Evolutionary conservation across 176 grass and related monocot species (phyloP), one percentile per base, ranked within the genome.

Genomic region (Oryza longistaminata): DNA sequence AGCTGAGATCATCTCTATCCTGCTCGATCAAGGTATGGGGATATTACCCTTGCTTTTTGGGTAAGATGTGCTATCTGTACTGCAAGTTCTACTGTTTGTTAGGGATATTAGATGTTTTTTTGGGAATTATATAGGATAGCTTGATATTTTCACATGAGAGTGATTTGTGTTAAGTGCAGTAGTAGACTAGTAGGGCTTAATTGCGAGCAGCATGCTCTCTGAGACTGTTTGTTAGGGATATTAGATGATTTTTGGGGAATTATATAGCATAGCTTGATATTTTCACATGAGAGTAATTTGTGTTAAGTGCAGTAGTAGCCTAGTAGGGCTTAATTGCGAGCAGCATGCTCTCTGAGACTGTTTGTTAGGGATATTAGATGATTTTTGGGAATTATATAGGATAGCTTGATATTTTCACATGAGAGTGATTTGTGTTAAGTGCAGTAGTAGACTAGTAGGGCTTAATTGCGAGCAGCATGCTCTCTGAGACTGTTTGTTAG

Each of bases 11-110:
- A 6, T 96, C 21, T 45, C 85, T 29, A 92, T 92, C 82, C 86
- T 99, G 81, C 83, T 99, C 22, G 88, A 85, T 46, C 89, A 76
- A 87, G 96, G 96, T 99, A 68, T 37, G 72, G 7, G 9, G 21
- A 27, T 31, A 31, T 31, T 31, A 31, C 69, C 22, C 6, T 0
- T 0, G 14, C 22, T 14, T 14, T 39, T 48, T 72, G 31, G 0
- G 1, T 79, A 69, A 31, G 46, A 0, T 71, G 53, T 76, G 33
- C 50, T 76, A 8, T 71, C 66, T 82, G 66, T 86, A 74, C 71
- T 25, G 55, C 6, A 22, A 15, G 53, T 25, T 26, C 39, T 78
- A 19, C 49, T 9, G 3, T 82, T 83, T 37, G 21, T 69, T 40
- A 42, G 66, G 50, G 64, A 8, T 52, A 65, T 64, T 39, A 14